Base-by-base conservation (phyloP, 1,284 basidiomycete species). In the Ceratobasidium sp. region DNA sequence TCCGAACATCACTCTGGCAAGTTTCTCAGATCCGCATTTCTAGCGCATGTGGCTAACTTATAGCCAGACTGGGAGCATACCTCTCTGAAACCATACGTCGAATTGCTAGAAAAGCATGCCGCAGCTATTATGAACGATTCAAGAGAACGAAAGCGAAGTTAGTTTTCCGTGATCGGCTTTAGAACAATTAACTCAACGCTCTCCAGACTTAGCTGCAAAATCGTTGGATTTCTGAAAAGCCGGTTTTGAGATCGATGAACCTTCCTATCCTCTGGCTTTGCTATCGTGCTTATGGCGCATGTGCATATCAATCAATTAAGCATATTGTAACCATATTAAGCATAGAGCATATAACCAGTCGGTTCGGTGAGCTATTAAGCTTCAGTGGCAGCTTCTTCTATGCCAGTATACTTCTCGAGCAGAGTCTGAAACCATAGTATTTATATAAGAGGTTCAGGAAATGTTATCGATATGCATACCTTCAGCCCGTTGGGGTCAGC, bases 21-120 rank as follows among this genome's bases (percentile, higher is more conserved):
- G 84, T 82, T 17, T 69, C 67, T 61, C 61, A 81, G 57, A 78
- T 28, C 50, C 57, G n/a, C 10, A n/a, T 26, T 7, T n/a, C 33
- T 42, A 20, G 6, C 2, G 61, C 38, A 52, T 7, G n/a, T 48
- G 12, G 17, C 48, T 10, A 38, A 46, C 28, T 57, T 28, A 46
- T 59, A n/a, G 38, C 26, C 79, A 89, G 91, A 91, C 81, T 93
- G 91, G 91, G 89, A 92, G 80, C 88, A 88, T 80, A 94, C 93
- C 7, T 93, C 92, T 3, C 85, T 99, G 80, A 94, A 91, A 82
- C 94, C 94, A 2, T 99, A 96, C 82, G 92, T 99, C 50, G 94
- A 97, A 67, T 90, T 98, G 87, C 87, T 99, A 80, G 95, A 99
- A 79, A 88, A 88, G 82, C 94, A 98, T 79, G 85, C 86, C 23